These are phyloP conservation scores for Collybiopsis confluens DNA, from an alignment of 768 basidiomycete genomes.

Conservation along the genomic window DNA sequence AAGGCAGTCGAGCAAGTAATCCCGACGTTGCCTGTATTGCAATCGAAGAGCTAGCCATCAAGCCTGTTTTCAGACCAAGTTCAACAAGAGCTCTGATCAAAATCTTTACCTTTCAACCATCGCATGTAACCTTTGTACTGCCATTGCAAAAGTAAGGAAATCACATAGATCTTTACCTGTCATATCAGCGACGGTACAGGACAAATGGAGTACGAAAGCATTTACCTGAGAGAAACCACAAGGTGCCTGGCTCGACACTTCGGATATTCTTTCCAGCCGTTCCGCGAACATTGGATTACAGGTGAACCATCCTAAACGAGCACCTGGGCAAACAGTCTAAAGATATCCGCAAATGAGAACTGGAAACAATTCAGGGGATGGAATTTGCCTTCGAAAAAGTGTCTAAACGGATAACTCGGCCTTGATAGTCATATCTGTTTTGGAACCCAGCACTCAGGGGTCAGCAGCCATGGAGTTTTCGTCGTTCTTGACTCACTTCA, in stretches of 20 bases:
- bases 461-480: background rate
- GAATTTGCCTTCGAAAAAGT: constrained; percentile 65
- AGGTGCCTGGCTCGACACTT: constrained; percentile 66
- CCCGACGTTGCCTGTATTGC: constrained; percentile 56
- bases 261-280: constrained; percentile 63
- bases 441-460: too few relatives aligned
- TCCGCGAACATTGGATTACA: constrained; percentile 75
- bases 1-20: constrained; percentile 63
- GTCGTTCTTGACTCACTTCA: constrained; percentile 35
- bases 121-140: constrained; percentile 66
- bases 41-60: constrained; percentile 38
- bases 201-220: background rate
- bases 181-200: background rate
- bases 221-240: constrained; percentile 66
- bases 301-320: constrained; percentile 77
- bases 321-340: constrained; percentile 75
- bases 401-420: constrained; percentile 80
- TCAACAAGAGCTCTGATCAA: background rate
- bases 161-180: constrained; percentile 44
- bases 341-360: background rate
- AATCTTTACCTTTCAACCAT: constrained; percentile 62
- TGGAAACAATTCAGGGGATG: background rate
- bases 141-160: constrained; percentile 63
- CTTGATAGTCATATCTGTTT: constrained; percentile 67
- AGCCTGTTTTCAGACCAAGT: background rate